phyloP scores from a whole-genome alignment of 2,329 filamentous ascomycete genomes.

The Alternaria gansuensis region DNA sequence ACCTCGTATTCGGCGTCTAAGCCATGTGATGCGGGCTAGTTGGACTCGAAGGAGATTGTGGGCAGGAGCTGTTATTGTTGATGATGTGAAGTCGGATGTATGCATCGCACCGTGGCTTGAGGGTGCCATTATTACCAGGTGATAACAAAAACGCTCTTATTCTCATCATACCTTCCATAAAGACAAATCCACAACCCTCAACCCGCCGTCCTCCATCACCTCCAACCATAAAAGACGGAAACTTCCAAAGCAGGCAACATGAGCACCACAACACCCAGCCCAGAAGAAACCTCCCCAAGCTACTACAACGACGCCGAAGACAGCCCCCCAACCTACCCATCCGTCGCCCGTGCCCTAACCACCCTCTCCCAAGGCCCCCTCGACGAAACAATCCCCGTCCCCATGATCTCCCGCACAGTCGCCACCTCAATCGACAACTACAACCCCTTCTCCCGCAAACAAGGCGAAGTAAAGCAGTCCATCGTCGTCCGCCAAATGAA shows the following conservation, averaged over 20 bases:
- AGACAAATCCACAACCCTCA: neutral
- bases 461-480: slow-evolving; percentile 8
- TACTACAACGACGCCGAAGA: slow-evolving; percentile 6
- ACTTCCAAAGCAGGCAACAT: neutral
- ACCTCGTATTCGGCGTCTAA: neutral
- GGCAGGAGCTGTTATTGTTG: neutral
- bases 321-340: slow-evolving; percentile 20
- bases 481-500: slow-evolving; percentile 24
- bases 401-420: slow-evolving; percentile 23
- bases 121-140: neutral
- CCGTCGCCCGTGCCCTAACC: slow-evolving; percentile 14
- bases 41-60: neutral
- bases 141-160: no score
- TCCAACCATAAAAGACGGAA: neutral
- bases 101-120: neutral
- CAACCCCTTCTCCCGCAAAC: slow-evolving; percentile 29
- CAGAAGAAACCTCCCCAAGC: slow-evolving; percentile 11
- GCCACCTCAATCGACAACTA: slow-evolving; percentile 20
- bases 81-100: neutral
- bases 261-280: neutral
- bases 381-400: slow-evolving; percentile 27
- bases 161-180: neutral
- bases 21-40: slow-evolving; percentile 7
- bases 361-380: slow-evolving; percentile 17
- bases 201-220: neutral